Evolutionary conservation across 2,329 filamentous ascomycete species (phyloP), one percentile per base, ranked within the genome.

Genomic region (Penicillium glabrum): DNA sequence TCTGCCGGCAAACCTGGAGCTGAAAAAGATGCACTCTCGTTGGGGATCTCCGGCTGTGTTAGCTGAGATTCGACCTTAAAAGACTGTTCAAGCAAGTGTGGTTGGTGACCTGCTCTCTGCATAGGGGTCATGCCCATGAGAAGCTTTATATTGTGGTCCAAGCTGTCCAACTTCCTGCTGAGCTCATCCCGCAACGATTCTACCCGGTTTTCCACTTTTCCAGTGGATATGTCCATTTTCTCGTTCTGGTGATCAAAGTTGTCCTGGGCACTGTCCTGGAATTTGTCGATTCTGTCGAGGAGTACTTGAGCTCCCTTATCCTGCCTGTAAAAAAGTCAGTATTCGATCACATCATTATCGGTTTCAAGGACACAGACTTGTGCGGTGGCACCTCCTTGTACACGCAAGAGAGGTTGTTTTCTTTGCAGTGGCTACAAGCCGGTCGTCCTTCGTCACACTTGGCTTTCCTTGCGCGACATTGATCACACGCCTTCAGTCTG

Each of bases 381-480:
- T 96, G 95, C 16, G 91, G 91, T 23, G 91, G 89, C 6, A 95
- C 89, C 69, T 97, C 93, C 63, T 93, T 87, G 74, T 97, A 98
- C 73, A 90, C 88, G 78, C 91, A 99, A 52, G 87, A 83, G 31
- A 91, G 82, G 63, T 84, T 87, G 71, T 96, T 96, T 65, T 98
- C 93, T 67, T 89, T 89, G 73, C 95, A 99, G 67, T 87, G 86
- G 39, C 88, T 91, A 70, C 91, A 93, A 67, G 89, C 89, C 2
- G 89, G 92, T 63, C 89, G 87, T 11, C 87, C 87, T 78, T 96
- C 92, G 67, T 96, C 91, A 72, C 92, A 96, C 75, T 96, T 96
- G 14, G 91, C 91, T 75, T 96, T 96, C 39, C 93, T 83, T 59
- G 89, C 84, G 57, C 92, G 87, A 75, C 92, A 96, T 73, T 89